Evolutionary conservation across 1,284 basidiomycete genomes (phyloP), one percentile per base, ranked within the genome.

Genomic region (Ustilago vetiveriae): DNA sequence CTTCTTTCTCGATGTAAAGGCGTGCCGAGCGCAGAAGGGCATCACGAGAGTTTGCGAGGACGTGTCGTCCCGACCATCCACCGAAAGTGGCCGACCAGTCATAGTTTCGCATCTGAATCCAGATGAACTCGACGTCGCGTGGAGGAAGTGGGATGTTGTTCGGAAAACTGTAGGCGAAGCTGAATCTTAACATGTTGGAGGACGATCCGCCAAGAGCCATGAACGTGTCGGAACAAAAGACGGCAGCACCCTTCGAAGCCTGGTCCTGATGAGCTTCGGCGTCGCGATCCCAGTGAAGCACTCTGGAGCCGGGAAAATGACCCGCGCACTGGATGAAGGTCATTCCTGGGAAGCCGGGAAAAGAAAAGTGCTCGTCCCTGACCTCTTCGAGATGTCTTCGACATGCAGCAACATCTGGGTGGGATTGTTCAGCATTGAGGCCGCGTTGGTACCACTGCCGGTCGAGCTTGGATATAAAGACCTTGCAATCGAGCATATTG

Each of bases 381-480:
- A 60, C 53, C 29, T 60, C 45, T 24, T 40, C 39, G 29, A 68
- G 5, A 39, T 47, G 33, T 2, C 36, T 39, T 21, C 53, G 44
- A 17, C 65, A 50, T 26, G 65, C 52, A 30, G 47, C 41, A 24
- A 62, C n/a, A 44, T 63, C 65, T 23, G 52, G 36, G 35, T 48
- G 45, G 10, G 40, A 26, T 11, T 38, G 30, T 24, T 49, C 26
- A 10, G 41, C n/a, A 6, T 63, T 49, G 29, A 53, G 37, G 14
- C 65, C 65, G 3, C 65, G 48, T 39, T 57, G 65, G 46, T 46
- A 68, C 65, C 65, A 68, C 16, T 52, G 27, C 3, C 51, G 53
- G 46, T 68, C 65, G 45, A 56, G 46, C 42, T 56, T 48, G 40
- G 65, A 62, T 13, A 68, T 68, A 49, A 57, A 58, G 65, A 68